These are phyloP conservation scores for Allantophomopsis cytisporea DNA, from an alignment of 2,329 filamentous ascomycete genomes.

Conservation along the genomic window DNA sequence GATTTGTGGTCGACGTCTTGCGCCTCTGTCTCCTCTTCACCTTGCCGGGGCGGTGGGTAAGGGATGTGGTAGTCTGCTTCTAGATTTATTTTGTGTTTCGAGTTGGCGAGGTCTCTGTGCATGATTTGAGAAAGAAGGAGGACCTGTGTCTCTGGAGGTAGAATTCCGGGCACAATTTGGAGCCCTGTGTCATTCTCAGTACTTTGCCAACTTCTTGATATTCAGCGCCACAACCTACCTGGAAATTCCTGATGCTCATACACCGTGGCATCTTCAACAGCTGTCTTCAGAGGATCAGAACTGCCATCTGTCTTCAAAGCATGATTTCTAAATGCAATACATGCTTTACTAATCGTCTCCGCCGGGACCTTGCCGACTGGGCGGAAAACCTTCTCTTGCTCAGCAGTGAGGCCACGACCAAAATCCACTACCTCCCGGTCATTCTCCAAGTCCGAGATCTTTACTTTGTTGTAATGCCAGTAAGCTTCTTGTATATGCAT, in stretches of 20 bases:
- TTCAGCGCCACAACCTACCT: constrained; percentile 6
- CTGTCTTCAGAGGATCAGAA: not conserved
- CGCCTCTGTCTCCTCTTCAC: constrained; percentile 5
- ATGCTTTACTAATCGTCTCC: constrained; percentile 10
- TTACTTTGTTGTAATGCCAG: constrained; percentile 17
- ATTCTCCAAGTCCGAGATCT: constrained; percentile 9
- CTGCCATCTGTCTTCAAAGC: not conserved
- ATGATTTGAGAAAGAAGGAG: constrained; percentile 60
- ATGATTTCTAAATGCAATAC: constrained; percentile 6
- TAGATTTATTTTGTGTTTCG: constrained; percentile 72
- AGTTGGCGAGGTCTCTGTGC: constrained; percentile 63
- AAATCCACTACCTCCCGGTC: constrained; percentile 17
- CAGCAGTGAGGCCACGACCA: constrained; percentile 11
- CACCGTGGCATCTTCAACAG: constrained; percentile 10
- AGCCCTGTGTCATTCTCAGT: constrained; percentile 24
- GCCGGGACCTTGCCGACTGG: constrained; percentile 9
- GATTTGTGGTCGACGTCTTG: constrained; percentile 19
- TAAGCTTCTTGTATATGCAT: constrained; percentile 17
- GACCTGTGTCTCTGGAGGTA: constrained; percentile 59
- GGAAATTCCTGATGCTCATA: constrained; percentile 18
- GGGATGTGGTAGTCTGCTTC: constrained; percentile 65
- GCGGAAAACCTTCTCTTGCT: constrained; percentile 11
- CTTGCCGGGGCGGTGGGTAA: constrained; percentile 26
- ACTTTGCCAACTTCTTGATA: not conserved
- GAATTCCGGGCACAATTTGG: constrained; percentile 59